Evolutionary conservation across 352 stramenopile species (phyloP), one percentile per base, ranked within the genome.

Genomic region (Globisporangium iwayamae): DNA sequence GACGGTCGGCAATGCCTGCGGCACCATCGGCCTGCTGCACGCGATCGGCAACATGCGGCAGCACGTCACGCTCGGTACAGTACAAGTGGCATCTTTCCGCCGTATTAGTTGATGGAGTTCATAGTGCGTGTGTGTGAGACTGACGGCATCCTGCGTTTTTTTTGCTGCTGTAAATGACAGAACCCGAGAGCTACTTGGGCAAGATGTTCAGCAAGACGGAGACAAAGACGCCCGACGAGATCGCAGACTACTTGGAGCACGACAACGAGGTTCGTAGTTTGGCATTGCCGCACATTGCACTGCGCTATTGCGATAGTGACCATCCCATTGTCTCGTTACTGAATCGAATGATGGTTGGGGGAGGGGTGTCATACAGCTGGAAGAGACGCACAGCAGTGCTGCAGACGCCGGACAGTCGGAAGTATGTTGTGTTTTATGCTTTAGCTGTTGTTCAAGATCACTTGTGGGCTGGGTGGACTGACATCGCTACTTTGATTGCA

Each of bases 1-100:
- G 76, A 98, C 94, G n/a, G 96, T 99, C 48, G 87, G 94, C 32
- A 99, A 99, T 75, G 96, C 96, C 8, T 99, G 96, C 64, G 96
- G 96, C 20, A 99, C 96, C 1, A 89, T 99, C 71, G 96, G 93
- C 25, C 82, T 99, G 28, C 75, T 99, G 36, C 96, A 99, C 79
- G 88, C 94, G 14, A 76, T 98, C 32, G 86, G 91, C 30, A 99
- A 99, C 77, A 90, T 86, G 72, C 80, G 85, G 22, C 72, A 94
- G 18, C 69, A 80, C n/a, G 70, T 93, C 11, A 60, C 79, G 18
- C 74, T 92, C 28, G 67, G 87, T 96, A 61, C 30, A 76, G 76
- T 34, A 36, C 20, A 16, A 48, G 43, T 25, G 43, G 16, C 36
- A 36, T 36, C 32, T 9, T 36, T 36, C 32, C 32, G 32, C 7